These are phyloP conservation scores for Botrytis aclada DNA, from an alignment of 2,329 filamentous ascomycete genomes.

Conservation along the genomic window DNA sequence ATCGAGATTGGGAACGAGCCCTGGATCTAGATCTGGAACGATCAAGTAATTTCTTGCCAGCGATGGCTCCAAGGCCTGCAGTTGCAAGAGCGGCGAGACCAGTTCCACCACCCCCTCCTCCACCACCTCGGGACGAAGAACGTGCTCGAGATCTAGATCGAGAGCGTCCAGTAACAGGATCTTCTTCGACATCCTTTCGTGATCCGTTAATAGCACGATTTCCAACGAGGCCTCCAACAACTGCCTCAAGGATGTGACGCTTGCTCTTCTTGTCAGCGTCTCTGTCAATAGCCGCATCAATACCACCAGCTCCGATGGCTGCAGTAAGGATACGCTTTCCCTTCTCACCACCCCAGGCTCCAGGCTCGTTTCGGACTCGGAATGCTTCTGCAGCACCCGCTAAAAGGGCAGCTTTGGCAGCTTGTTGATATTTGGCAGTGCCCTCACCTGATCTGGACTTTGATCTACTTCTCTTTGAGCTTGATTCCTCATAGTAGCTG, in stretches of 20 bases:
- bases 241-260: slow-evolving; percentile 79
- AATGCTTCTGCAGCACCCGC: slow-evolving; percentile 92
- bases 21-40: slow-evolving; percentile 54
- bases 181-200: slow-evolving; percentile 54
- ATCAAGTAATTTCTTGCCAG: slow-evolving; percentile 57
- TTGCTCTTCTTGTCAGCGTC: slow-evolving; percentile 73
- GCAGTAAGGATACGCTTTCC: slow-evolving; percentile 89
- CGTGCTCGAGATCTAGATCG: slow-evolving; percentile 67
- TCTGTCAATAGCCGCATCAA: slow-evolving; percentile 69
- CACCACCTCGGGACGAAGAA: slow-evolving; percentile 47
- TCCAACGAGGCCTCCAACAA: slow-evolving; percentile 81
- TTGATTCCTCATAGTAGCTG: slow-evolving; percentile 46
- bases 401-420: slow-evolving; percentile 84
- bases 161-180: slow-evolving; percentile 53
- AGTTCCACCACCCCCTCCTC: slow-evolving; percentile 45
- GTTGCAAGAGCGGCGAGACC: slow-evolving; percentile 63
- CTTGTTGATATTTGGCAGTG: slow-evolving; percentile 70
- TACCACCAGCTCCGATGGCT: slow-evolving; percentile 78
- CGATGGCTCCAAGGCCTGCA: slow-evolving; percentile 58
- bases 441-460: slow-evolving; percentile 49
- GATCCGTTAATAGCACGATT: slow-evolving; percentile 84
- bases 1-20: slow-evolving; percentile 35
- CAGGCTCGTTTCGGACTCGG: slow-evolving; percentile 82
- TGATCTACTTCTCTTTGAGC: slow-evolving; percentile 52
- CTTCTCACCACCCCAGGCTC: slow-evolving; percentile 86